Evolutionary conservation across 257 asterid species (phyloP), one percentile per base, ranked within the genome.

Genomic region (Primulina tabacum): DNA sequence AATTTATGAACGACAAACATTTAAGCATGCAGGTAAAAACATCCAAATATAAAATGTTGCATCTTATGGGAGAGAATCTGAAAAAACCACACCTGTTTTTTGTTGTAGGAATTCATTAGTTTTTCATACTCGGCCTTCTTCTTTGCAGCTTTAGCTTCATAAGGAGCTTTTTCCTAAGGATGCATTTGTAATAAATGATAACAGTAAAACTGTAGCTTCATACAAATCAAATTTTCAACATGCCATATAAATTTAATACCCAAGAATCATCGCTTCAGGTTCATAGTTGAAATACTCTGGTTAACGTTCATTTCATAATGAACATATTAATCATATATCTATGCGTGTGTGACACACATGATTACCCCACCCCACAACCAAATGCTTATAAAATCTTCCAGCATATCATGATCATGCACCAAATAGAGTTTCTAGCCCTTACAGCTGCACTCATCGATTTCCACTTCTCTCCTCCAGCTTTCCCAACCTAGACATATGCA

Each of bases 401-500:
- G 56, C 56, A 71, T 12, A 62, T 34, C 57, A 47, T 4, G 21
- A 11, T 67, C 20, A 58, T 72, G 62, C 47, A 14, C 38, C 10
- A 37, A 40, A 61, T 52, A 50, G 20, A 7, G 56, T 26, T 9
- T 68, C 12, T 52, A 61, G 71, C 8, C 83, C 97, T 89, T 84
- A 93, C 99, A 59, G 90, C 95, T 17, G 65, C 79, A 32, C 76
- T 77, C 94, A 93, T 21, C 68, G 97, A 90, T 75, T 90, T 93
- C 99, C 99, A 93, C 79, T 87, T 90, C 81, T 80, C 92, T 65
- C 99, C 99, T 33, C 96, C 99, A 76, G 99, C 99, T 82, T 93
- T 90, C 60, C 97, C 98, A 30, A 93, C 98, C 98, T 93, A 78
- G 28, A 77, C 8, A 47, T 56, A 70, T 32, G 67, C 71, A 74